Percentiles rank a stretch among this genome's conserved stretches.
Evolutionary conservation across 2,329 filamentous ascomycete genomes (phyloP).

Genomic region (Pseudogymnoascus destructans): DNA sequence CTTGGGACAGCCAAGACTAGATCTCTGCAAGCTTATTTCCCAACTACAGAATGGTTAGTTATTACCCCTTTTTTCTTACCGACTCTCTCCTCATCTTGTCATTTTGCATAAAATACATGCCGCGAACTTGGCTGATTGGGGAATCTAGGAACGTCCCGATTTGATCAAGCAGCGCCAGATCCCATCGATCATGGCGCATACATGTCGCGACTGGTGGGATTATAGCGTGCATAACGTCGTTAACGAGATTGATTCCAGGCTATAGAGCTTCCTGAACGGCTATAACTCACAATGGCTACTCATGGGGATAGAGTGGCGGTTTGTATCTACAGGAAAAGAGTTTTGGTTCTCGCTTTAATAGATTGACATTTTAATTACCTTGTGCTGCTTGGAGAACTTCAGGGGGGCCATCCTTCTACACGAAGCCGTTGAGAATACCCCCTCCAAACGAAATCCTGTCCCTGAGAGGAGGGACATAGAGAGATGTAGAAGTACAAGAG

Average conservation of each 20-base stretch:
- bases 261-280: neutral
- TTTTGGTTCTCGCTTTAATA: neutral
- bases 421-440: too few relatives aligned
- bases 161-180: constrained; percentile 32
- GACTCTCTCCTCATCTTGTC: neutral
- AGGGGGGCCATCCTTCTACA: too few relatives aligned
- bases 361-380: neutral
- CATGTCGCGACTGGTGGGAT: constrained; percentile 37
- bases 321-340: neutral
- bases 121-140: neutral
- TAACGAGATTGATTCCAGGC: constrained; percentile 33
- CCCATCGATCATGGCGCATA: constrained; percentile 38
- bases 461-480: too few relatives aligned
- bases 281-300: neutral
- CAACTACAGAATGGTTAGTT: constrained; percentile 7
- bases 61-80: neutral
- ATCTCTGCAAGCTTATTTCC: too few relatives aligned
- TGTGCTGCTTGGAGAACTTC: too few relatives aligned
- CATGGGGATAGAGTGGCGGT: neutral
- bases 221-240: constrained; percentile 36
- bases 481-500: too few relatives aligned
- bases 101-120: neutral
- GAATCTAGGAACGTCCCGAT: constrained; percentile 23
- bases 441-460: too few relatives aligned
- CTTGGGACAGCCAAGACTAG: too few relatives aligned